Evolutionary conservation across 495 filamentous ascomycete species (phyloP).

Genomic region (Penicillium arizonense): DNA sequence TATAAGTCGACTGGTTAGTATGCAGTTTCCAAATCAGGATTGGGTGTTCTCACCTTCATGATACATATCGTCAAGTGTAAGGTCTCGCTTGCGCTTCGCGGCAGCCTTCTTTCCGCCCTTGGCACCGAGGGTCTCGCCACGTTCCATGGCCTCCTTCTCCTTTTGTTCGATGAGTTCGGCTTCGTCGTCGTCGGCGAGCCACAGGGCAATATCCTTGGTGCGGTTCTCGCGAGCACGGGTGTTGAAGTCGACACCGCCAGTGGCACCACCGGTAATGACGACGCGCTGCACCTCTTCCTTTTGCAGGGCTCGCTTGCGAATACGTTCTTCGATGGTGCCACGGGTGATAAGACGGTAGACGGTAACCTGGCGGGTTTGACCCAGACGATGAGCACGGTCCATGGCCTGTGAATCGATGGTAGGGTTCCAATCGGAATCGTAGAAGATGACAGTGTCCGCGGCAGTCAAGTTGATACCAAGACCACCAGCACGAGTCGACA

Average conservation of each 20-base stretch:
- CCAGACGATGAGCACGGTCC: slow-evolving; percentile 97
- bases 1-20: slow-evolving; percentile 39
- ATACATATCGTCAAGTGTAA: slow-evolving; percentile 95
- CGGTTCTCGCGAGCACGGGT: slow-evolving; percentile 85
- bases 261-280: slow-evolving; percentile 88
- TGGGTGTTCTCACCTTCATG: slow-evolving; percentile 70
- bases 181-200: slow-evolving; percentile 94
- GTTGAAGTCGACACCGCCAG: slow-evolving; percentile 87
- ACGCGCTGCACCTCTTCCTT: slow-evolving; percentile 99
- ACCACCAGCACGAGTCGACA: slow-evolving; percentile 94
- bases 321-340: slow-evolving; percentile 96
- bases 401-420: slow-evolving; percentile 98
- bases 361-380: slow-evolving; percentile 92
- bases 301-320: slow-evolving; percentile 93
- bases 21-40: not conserved
- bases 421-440: slow-evolving; percentile 99
- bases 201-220: slow-evolving; percentile 94
- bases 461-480: slow-evolving; percentile 96
- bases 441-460: slow-evolving; percentile 96
- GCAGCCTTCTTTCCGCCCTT: slow-evolving; percentile 57
- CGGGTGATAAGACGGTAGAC: slow-evolving; percentile 97
- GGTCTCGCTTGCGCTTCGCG: slow-evolving; percentile 66
- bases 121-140: slow-evolving; percentile 46
- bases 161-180: slow-evolving; percentile 86
- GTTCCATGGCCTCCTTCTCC: slow-evolving; percentile 75